Evolutionary conservation across 805 yeast genomes (phyloP).

Genomic region (Spathaspora hagerdaliae): DNA sequence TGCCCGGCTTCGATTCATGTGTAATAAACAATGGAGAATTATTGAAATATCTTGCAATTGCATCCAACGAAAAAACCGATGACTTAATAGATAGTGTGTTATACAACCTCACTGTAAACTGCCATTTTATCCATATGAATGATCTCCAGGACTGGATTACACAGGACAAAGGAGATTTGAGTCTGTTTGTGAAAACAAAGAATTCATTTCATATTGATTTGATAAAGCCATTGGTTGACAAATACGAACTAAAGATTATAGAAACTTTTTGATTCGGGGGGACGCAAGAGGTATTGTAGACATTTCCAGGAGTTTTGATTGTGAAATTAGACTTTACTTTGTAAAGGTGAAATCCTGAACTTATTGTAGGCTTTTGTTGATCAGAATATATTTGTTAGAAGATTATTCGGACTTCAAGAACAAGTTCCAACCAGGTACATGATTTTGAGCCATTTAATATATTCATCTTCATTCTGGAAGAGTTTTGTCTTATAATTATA

Average conservation of each 20-base stretch:
- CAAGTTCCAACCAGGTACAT: too few relatives aligned
- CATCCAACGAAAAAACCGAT: slow-evolving; percentile 25
- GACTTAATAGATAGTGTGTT: slow-evolving; percentile 39
- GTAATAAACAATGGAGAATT: slow-evolving; percentile 1
- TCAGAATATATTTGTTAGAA: too few relatives aligned
- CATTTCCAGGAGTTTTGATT: not conserved
- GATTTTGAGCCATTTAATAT: too few relatives aligned
- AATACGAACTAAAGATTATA: slow-evolving; percentile 10
- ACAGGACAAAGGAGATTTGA: slow-evolving; percentile 16
- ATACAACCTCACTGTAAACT: slow-evolving; percentile 26
- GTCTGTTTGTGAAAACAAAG: slow-evolving; percentile 18
- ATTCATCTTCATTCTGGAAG: too few relatives aligned
- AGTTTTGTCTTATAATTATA: too few relatives aligned
- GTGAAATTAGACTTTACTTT: too few relatives aligned
- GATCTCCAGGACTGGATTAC: slow-evolving; percentile 12
- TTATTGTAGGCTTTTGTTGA: too few relatives aligned
- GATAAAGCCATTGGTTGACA: slow-evolving; percentile 11
- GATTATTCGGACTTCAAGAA: too few relatives aligned
- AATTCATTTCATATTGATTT: slow-evolving; percentile 15
- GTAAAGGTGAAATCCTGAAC: too few relatives aligned
- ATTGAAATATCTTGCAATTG: slow-evolving; percentile 4
- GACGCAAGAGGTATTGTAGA: not conserved
- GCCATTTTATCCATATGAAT: slow-evolving; percentile 17
- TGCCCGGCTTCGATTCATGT: slow-evolving; percentile 7
- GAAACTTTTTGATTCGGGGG: not conserved